Percentiles rank a stretch among this genome's conserved stretches.
Evolutionary conservation across 2,329 filamentous ascomycete species (phyloP).

Genomic region (Teratosphaeria epicoccoides): DNA sequence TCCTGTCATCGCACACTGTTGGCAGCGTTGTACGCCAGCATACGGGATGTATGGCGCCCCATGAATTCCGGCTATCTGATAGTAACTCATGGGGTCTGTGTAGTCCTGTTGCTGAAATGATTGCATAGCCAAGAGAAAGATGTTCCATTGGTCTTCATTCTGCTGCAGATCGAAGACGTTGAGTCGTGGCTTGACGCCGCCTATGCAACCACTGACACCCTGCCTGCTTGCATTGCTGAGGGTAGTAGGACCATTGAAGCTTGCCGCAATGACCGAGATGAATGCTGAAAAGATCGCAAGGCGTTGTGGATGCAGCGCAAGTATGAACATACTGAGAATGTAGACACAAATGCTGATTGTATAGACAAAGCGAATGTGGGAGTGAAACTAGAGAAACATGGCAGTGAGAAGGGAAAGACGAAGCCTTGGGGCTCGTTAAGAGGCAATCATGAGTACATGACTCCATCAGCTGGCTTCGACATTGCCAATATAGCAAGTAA

Average conservation of each 20-base stretch:
- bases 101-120: constrained; percentile 1
- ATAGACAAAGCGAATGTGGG: background rate
- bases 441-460: too few species aligned
- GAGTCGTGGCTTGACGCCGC: constrained; percentile 3
- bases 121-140: constrained; percentile 8
- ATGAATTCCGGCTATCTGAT: constrained; percentile 1
- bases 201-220: background rate
- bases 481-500: background rate
- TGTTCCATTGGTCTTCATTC: constrained; percentile 8
- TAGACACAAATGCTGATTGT: background rate
- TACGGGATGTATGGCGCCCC: background rate
- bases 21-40: background rate
- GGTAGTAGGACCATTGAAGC: background rate
- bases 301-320: too few species aligned
- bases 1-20: background rate
- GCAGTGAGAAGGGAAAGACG: too few species aligned
- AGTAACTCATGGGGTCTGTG: background rate
- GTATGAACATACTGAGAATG: background rate
- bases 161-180: constrained; percentile 6
- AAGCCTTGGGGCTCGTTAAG: too few species aligned
- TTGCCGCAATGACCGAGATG: background rate
- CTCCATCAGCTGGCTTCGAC: background rate
- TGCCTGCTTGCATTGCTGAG: background rate
- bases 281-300: background rate
- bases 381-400: background rate